Evolutionary conservation across 345 rosid genomes (phyloP).

Genomic region (Citrus trifoliata): DNA sequence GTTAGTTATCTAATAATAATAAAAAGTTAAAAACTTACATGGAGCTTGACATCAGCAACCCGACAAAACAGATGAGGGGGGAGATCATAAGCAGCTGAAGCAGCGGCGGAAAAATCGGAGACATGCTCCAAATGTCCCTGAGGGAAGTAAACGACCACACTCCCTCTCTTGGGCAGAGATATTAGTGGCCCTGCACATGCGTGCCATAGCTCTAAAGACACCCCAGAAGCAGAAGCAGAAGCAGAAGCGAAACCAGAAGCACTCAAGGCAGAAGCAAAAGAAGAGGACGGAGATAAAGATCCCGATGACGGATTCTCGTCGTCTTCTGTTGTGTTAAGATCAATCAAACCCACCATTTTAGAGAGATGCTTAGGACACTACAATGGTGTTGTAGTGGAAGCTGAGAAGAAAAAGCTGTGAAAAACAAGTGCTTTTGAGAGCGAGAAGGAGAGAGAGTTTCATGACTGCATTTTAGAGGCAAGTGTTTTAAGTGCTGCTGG

Average conservation of each 20-base stretch:
- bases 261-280: conserved; percentile 51
- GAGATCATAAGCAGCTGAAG: conserved; percentile 55
- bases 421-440: neutral
- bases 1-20: neutral
- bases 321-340: conserved; percentile 91
- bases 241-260: conserved; percentile 26
- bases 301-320: conserved; percentile 74
- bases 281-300: conserved; percentile 52
- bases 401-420: neutral
- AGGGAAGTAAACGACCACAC: conserved; percentile 80
- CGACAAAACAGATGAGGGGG: conserved; percentile 87
- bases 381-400: neutral
- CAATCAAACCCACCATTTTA: conserved; percentile 82
- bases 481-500: neutral
- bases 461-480: conserved; percentile 35
- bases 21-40: conserved; percentile 37
- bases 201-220: conserved; percentile 96
- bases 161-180: conserved; percentile 82
- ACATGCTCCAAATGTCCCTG: conserved; percentile 93
- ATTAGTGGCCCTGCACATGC: conserved; percentile 99
- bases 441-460: conserved; percentile 18
- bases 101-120: conserved; percentile 62
- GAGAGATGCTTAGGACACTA: neutral
- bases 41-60: conserved; percentile 93
- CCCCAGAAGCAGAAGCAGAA: conserved; percentile 46